Base-by-base conservation (phyloP, 208 protist genomes). In the Crithidia thermophila region DNA sequence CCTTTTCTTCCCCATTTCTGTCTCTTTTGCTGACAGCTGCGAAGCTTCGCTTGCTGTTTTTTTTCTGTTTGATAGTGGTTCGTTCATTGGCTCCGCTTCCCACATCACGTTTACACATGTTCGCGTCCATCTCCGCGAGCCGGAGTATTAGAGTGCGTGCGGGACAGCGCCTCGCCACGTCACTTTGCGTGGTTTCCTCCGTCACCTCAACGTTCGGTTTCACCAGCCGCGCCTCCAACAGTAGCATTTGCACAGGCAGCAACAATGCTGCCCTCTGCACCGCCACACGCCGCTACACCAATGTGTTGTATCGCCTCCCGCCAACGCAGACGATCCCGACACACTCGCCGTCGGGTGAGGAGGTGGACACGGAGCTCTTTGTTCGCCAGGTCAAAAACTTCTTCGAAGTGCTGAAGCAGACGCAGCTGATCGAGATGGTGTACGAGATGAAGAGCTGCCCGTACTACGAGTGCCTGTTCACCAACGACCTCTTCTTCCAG, bases 371-470 rank as follows among this genome's bases (percentile, higher is more conserved):
- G 9, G 90, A 92, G 52, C 63, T 87, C 4, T 86, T 94, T 58
- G n/a, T 93, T 16, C 65, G 73, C 18, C 87, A 96, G 56, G 21
- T 96, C 7, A 79, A 77, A 39, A 74, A 71, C 33, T 72, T 96
- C 18, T 90, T 94, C 42, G 34, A 79, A 9, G 72, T 87, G 52
- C 56, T 96, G 53, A 61, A 70, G 45, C 79, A 81, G 63, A 84
- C 87, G 28, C 79, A 87, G 64, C 83, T 96, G 14, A 79, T 91
- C 13, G 87, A 96, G 27, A 52, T 74, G 61, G 63, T 91, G 25
- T 86, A 94, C 61, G 88, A 94, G 62, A 96, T 96, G 90, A 73
- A 79, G 34, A 65, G 72, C 39, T 91, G 79, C 64, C 90, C 90
- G 8, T 94, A 96, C 75, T 94, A 87, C 75, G 87, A 93, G 21